Evolutionary conservation across 2,329 filamentous ascomycete genomes (phyloP), one percentile per base, ranked within the genome.

Genomic region (Penicillium hesseltinei): DNA sequence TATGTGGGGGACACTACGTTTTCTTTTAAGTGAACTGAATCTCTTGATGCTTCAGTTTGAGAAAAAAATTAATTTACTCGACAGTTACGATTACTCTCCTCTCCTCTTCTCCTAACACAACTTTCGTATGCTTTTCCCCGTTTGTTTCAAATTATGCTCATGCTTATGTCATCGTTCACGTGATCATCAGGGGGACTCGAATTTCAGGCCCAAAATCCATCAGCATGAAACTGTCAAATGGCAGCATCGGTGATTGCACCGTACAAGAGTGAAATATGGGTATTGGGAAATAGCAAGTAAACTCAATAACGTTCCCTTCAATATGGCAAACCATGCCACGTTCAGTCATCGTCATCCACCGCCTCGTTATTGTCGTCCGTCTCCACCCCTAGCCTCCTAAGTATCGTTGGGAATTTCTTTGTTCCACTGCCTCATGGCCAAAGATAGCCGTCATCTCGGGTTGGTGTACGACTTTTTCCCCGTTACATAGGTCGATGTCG

Each of bases 91-190:
- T 8, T 21, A 2, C 36, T 51, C n/a, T 44, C 10, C 36, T 29
- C 11, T 50, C 10, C 27, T 38, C 35, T 46, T 33, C 25, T 51
- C 17, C 29, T 29, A 17, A 25, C 31, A 44, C 15, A 8, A 40
- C 40, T 55, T 55, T 57, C 48, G 51, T 61, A 64, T 60, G 59
- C 57, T 52, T 63, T 66, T 63, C 61, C 48, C 56, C 59, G 35
- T 50, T 58, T 58, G 57, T 62, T 63, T 60, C 44, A 42, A 45
- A 21, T 19, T n/a, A 1, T 47, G 59, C 57, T 19, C 13, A 1
- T 47, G 59, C 59, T 66, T 66, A 65, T 63, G 61, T 66, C 54
- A 64, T 51, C 7, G 0, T 11, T 0, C 57, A 65, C 51, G 58
- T 62, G 62, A 56, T 29, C 15, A 19, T 0, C 13, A 29, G 27